phyloP scores from a whole-genome alignment of 179 eudicot genomes.

The Silene vulgaris region DNA sequence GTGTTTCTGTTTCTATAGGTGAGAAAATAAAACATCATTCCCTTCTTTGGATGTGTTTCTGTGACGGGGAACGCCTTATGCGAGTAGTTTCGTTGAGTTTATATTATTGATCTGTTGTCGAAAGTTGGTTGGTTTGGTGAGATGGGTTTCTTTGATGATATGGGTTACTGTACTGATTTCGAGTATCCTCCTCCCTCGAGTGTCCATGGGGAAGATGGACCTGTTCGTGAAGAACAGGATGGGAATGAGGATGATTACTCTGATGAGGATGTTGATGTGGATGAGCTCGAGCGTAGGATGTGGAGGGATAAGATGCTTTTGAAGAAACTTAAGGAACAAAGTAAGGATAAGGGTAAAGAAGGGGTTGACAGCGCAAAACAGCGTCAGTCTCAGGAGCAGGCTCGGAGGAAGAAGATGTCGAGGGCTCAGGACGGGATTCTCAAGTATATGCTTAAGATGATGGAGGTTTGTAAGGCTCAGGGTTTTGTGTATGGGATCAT shows the following conservation, averaged over 20 bases:
- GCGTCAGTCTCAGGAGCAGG: constrained; percentile 35
- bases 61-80: neutral
- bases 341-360: constrained; percentile 22
- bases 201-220: constrained; percentile 19
- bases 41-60: neutral
- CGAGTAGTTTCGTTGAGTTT: neutral
- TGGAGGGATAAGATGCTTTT: constrained; percentile 32
- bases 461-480: constrained; percentile 43
- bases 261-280: constrained; percentile 36
- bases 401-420: constrained; percentile 42
- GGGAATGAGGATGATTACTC: constrained; percentile 29
- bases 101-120: neutral
- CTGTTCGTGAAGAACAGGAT: constrained; percentile 27
- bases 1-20: constrained; percentile 17
- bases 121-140: neutral
- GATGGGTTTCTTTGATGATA: constrained; percentile 28
- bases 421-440: constrained; percentile 39
- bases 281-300: constrained; percentile 39
- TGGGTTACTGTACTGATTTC: constrained; percentile 26
- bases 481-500: constrained; percentile 46
- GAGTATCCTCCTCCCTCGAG: constrained; percentile 20
- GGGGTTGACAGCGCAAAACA: constrained; percentile 26
- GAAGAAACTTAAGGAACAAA: constrained; percentile 33
- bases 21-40: neutral
- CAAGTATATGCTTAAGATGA: constrained; percentile 42